Evolutionary conservation across 2,329 filamentous ascomycete genomes (phyloP).

Genomic region (Cercospora sp.): DNA sequence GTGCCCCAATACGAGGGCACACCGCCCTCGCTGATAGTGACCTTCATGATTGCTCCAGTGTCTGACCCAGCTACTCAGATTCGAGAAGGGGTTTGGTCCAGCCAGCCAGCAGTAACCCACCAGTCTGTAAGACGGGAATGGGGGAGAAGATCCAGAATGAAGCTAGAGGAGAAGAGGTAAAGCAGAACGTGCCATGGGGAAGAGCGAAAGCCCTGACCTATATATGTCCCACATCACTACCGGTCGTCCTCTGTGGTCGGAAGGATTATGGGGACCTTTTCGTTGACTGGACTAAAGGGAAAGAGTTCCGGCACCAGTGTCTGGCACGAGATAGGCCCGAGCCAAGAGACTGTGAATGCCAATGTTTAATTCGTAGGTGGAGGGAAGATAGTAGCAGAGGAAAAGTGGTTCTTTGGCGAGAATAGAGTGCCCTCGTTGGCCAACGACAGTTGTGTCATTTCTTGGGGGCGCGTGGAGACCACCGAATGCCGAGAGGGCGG

Average conservation of each 20-base stretch:
- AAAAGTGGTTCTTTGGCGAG: neutral
- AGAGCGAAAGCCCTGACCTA: constrained; percentile 6
- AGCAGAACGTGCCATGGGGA: constrained; percentile 8
- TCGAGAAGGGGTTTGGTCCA: neutral
- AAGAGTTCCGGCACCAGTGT: neutral
- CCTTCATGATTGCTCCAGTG: constrained; percentile 19
- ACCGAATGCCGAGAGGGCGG: neutral
- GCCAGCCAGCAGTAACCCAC: neutral
- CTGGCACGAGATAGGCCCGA: constrained; percentile 6
- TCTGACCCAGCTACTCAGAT: neutral
- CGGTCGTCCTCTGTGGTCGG: neutral
- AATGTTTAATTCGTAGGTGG: neutral
- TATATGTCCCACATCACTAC: constrained; percentile 1
- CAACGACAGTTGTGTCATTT: neutral
- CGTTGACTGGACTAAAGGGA: constrained; percentile 1
- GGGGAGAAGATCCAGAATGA: neutral
- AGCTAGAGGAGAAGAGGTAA: constrained; percentile 4
- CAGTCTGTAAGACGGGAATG: neutral
- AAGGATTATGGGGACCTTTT: neutral
- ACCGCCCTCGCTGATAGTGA: constrained; percentile 19
- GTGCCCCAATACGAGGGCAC: constrained; percentile 30
- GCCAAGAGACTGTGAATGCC: neutral
- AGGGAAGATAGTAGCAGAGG: neutral
- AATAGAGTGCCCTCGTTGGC: neutral
- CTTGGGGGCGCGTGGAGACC: constrained; percentile 1